Base-by-base conservation (phyloP, 306 rosid genomes). In the Fagus crenata region DNA sequence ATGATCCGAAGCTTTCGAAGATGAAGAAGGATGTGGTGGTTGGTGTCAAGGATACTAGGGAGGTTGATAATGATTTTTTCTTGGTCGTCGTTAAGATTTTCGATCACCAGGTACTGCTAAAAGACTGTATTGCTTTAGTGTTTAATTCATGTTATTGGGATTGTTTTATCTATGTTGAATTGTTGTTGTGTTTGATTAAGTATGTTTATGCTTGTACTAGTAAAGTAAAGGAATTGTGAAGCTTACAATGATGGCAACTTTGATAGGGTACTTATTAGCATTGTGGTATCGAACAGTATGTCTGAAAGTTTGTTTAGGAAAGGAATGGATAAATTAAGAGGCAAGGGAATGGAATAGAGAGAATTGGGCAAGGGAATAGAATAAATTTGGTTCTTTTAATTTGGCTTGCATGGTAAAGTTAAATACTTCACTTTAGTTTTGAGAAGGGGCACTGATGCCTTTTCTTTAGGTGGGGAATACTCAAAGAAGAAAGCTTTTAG, bases 1-100 rank as follows among this genome's bases (percentile, higher is more conserved):
- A 75, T 49, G 99, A 96, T 83, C 99, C 98, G 1, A 96, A 93
- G 86, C 67, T 96, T 77, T 93, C 97, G 0, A 87, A 83, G 67
- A 89, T 91, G 98, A 96, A 91, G 82, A 96, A 92, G 79, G 93
- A 96, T 70, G 99, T 96, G 9, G 97, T 96, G 80, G 97, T 92
- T 72, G 99, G 99, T 1, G 98, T 88, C 9, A 91, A 96, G 84
- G 98, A 96, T 76, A 87, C 87, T 42, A 89, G 78, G 79, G 98
- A 96, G 76, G 93, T 96, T 81, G 96, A 93, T 71, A 96, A 93
- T 86, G 99, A 96, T 86, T 96, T 96, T 81, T 96, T 96, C 91
- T 84, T 96, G 87, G 99, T 91, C 39, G 93, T 96, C 14, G 99
- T 96, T 18, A 93, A 89, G 85, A 96, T 96, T 43, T 74, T 61